Percentiles rank a stretch among this genome's conserved stretches.
Evolutionary conservation across 352 stramenopile species (phyloP).

Genomic region (Hyaloperonospora brassicae): DNA sequence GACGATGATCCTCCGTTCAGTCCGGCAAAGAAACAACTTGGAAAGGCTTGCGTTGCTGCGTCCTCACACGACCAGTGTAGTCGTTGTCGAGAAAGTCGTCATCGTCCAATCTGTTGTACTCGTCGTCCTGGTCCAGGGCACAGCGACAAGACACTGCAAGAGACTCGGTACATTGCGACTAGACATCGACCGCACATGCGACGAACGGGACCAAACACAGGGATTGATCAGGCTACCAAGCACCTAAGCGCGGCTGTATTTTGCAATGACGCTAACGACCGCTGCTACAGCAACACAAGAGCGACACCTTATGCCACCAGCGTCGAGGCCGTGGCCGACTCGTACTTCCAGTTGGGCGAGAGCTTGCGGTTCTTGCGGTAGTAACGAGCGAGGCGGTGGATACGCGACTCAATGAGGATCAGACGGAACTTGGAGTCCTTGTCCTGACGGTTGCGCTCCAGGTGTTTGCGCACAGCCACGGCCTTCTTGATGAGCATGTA

Average conservation of each 20-base stretch:
- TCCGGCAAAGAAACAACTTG: too few species aligned
- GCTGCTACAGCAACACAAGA: slow-evolving; percentile 2
- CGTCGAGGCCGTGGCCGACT: slow-evolving; percentile 96
- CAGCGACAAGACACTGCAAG: too few species aligned
- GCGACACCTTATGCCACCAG: slow-evolving; percentile 94
- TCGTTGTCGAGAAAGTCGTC: too few species aligned
- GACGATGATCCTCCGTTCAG: too few species aligned
- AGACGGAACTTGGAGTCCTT: slow-evolving; percentile 99
- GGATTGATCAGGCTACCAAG: slow-evolving; percentile 38
- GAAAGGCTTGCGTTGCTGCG: too few species aligned
- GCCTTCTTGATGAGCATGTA: slow-evolving; percentile 99
- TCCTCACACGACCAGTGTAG: too few species aligned
- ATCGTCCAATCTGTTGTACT: too few species aligned
- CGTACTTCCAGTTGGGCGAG: slow-evolving; percentile 99
- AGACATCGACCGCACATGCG: too few species aligned
- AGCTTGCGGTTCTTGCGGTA: slow-evolving; percentile 99
- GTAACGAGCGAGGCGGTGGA: slow-evolving; percentile 97
- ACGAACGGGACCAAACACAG: too few species aligned
- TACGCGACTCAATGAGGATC: slow-evolving; percentile 99
- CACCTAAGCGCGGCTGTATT: slow-evolving; percentile 15
- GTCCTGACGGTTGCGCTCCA: slow-evolving; percentile 99
- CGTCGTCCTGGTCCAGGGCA: too few species aligned
- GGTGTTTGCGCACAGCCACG: slow-evolving; percentile 98
- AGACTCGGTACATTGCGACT: too few species aligned
- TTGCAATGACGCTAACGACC: slow-evolving; percentile 24